Percentiles rank a stretch among this genome's conserved stretches.
Evolutionary conservation across 2,329 filamentous ascomycete genomes (phyloP).

Genomic region (Lecanicillium sp.): DNA sequence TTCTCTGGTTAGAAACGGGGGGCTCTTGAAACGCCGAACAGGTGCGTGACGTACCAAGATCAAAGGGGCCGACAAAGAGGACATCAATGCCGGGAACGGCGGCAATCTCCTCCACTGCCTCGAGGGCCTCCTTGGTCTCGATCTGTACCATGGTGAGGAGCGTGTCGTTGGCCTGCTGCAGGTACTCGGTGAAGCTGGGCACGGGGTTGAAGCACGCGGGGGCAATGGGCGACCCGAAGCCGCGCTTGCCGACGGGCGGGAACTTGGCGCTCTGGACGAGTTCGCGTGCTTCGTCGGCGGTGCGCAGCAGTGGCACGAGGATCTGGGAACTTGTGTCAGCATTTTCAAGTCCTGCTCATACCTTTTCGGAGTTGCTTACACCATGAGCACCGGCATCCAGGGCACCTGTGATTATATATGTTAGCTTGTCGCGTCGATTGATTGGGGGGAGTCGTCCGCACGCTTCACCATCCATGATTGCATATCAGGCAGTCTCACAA

Average conservation of each 20-base stretch:
- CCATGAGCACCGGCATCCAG: constrained; percentile 44
- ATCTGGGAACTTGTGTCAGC: constrained; percentile 24
- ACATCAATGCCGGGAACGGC: constrained; percentile 55
- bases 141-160: constrained; percentile 63
- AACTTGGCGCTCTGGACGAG: constrained; percentile 45
- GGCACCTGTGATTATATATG: constrained; percentile 19
- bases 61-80: constrained; percentile 61
- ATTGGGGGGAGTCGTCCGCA: constrained; percentile 17
- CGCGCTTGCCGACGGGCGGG: constrained; percentile 42
- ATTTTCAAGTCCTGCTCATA: background rate
- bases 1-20: background rate
- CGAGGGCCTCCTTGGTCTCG: constrained; percentile 57
- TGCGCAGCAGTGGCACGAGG: constrained; percentile 40
- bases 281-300: constrained; percentile 37
- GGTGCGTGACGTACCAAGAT: constrained; percentile 40
- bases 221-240: constrained; percentile 45
- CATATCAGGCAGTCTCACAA: constrained; percentile 49
- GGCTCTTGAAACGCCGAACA: background rate
- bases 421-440: background rate
- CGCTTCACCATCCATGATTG: constrained; percentile 52
- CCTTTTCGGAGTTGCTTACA: constrained; percentile 25
- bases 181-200: constrained; percentile 41
- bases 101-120: constrained; percentile 56
- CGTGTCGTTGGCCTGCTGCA: constrained; percentile 42
- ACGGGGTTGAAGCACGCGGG: constrained; percentile 36